Evolutionary conservation across 441 rosid genomes (phyloP), one percentile per base, ranked within the genome.

Genomic region (Gossypium davidsonii): DNA sequence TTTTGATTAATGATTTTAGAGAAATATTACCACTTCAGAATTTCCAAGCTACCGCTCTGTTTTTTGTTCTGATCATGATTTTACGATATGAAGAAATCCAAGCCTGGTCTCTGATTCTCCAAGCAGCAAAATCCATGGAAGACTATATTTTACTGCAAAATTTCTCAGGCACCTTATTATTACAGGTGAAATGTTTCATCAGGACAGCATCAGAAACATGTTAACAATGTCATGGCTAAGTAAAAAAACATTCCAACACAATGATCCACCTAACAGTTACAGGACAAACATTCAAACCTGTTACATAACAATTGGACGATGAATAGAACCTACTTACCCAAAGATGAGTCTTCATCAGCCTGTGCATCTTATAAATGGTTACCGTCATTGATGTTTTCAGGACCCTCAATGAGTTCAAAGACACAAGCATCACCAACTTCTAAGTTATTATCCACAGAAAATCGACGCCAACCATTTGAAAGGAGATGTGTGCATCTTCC

Each of bases 341-440:
- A 21, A 18, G 69, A 64, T 64, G 69, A 8, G 20, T 64, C 52
- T 42, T 20, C 69, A 64, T 3, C 25, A 15, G 46, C 25, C 14
- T 25, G 56, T 28, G 31, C 18, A 51, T 68, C 55, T 76, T 26
- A 82, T 72, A 8, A 82, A 68, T 68, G 48, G 58, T 52, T 26
- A 68, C 72, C 8, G 51, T 10, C n/a, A 69, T 18, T 5, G 25
- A 26, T 25, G 73, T 56, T 26, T 31, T 10, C 4, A 17, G 6
- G 6, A 25, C 4, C 25, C 34, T 59, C n/a, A 11, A 2, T 72
- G 48, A 72, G 25, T 53, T 72, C 67, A 25, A 72, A 72, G 26
- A 31, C 46, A 46, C 59, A 60, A 44, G 60, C 74, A 23, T 72
- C 46, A 14, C 59, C 67, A 6, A 59, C 67, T 15, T 60, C 65